These are phyloP conservation scores for Penstemon davidsonii DNA, from an alignment of 257 asterid species.

Conservation along the genomic window DNA sequence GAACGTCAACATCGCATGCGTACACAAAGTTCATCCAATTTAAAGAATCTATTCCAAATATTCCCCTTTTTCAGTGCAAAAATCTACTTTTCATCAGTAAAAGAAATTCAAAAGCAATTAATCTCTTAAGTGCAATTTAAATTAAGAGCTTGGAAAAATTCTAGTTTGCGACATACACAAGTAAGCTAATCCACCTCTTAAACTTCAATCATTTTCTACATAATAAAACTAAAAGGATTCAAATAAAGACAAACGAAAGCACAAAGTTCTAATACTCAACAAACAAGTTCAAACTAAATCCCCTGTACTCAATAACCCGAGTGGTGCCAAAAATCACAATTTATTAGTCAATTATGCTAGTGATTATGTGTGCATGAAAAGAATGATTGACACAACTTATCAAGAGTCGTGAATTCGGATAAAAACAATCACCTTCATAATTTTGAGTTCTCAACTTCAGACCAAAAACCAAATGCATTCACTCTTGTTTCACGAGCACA, in stretches of 20 bases:
- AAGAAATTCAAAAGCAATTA: too few relatives aligned
- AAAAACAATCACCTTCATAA: background rate
- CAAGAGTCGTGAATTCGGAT: too few relatives aligned
- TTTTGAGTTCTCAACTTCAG: background rate
- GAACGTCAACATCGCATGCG: background rate
- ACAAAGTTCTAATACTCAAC: background rate
- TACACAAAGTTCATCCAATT: background rate
- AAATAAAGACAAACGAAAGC: too few relatives aligned
- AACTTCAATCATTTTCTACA: background rate
- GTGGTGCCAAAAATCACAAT: slow-evolving; percentile 4
- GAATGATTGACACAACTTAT: too few relatives aligned
- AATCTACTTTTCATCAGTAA: too few relatives aligned
- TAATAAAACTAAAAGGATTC: too few relatives aligned
- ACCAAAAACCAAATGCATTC: background rate
- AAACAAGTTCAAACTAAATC: slow-evolving; percentile 17
- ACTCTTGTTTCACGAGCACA: slow-evolving; percentile 11
- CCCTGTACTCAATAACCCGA: slow-evolving; percentile 6
- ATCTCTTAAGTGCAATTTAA: too few relatives aligned
- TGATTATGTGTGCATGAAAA: too few relatives aligned
- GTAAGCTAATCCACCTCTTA: background rate
- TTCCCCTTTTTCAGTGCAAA: too few relatives aligned
- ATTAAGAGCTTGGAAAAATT: background rate
- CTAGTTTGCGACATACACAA: background rate
- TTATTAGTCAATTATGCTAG: background rate
- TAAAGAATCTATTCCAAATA: too few relatives aligned